Evolutionary conservation across 2,329 filamentous ascomycete genomes (phyloP).

Genomic region (Colletotrichum sp.): DNA sequence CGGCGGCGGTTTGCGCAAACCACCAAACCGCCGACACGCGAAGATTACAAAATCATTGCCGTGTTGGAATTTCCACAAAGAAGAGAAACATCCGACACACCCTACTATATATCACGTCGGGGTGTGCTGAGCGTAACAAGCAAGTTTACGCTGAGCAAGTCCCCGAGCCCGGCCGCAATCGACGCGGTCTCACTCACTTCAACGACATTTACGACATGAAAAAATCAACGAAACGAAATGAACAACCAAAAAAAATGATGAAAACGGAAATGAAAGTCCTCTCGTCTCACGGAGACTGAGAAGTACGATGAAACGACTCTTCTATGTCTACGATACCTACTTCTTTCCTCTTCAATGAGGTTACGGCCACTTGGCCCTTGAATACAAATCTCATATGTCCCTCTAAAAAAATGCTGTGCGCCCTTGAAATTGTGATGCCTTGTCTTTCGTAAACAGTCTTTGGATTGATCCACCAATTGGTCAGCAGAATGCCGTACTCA

Average conservation of each 20-base stretch:
- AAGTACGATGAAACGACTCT: constrained; percentile 18
- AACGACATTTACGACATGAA: background rate
- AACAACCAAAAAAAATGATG: background rate
- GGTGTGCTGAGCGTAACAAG: constrained; percentile 1
- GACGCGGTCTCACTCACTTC: background rate
- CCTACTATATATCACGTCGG: background rate
- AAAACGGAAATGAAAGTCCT: background rate
- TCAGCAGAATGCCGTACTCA: background rate
- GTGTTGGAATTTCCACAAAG: constrained; percentile 5
- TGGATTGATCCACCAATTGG: background rate
- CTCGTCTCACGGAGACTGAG: background rate
- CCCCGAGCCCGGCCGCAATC: background rate
- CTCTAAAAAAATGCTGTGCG: background rate
- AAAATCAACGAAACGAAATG: background rate
- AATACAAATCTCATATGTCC: constrained; percentile 15
- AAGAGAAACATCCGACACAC: constrained; percentile 12
- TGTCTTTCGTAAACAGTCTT: fast-evolving
- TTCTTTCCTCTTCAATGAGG: constrained; percentile 15
- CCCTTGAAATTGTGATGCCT: background rate
- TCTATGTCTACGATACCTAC: constrained; percentile 9
- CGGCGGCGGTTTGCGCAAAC: constrained; percentile 7
- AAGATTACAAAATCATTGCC: background rate
- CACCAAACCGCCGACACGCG: constrained; percentile 18
- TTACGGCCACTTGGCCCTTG: constrained; percentile 12
- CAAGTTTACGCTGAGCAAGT: background rate